phyloP scores from a whole-genome alignment of 345 rosid genomes.

The rapeseed (Brassica napus) region DNA sequence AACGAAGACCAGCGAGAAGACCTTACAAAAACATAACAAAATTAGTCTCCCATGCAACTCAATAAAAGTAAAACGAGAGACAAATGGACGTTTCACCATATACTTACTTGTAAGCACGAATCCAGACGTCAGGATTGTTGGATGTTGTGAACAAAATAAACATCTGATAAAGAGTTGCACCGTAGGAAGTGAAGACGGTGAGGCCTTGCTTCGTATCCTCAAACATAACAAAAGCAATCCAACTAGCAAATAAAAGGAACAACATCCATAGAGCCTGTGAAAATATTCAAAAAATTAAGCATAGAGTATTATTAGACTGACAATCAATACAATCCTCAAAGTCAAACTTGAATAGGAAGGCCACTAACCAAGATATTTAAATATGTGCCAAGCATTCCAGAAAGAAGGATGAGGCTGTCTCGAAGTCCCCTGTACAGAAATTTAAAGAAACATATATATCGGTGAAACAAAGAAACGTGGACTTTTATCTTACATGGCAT shows the following conservation, averaged over 20 bases:
- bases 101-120: slow-evolving; percentile 96
- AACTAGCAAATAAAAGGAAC: slow-evolving; percentile 86
- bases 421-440: slow-evolving; percentile 64
- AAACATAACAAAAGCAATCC: slow-evolving; percentile 95
- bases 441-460: background rate
- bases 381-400: slow-evolving; percentile 90
- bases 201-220: slow-evolving; percentile 92
- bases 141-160: slow-evolving; percentile 92
- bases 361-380: slow-evolving; percentile 79
- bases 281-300: slow-evolving; percentile 34
- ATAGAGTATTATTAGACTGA: slow-evolving; percentile 1
- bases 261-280: slow-evolving; percentile 87
- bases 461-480: background rate
- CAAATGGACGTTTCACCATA: slow-evolving; percentile 2
- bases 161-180: slow-evolving; percentile 81
- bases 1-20: slow-evolving; percentile 83
- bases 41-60: slow-evolving; percentile 24
- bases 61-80: background rate
- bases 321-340: slow-evolving; percentile 7
- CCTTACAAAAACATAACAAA: slow-evolving; percentile 50
- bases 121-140: slow-evolving; percentile 99
- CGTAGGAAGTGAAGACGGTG: slow-evolving; percentile 69
- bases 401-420: slow-evolving; percentile 59
- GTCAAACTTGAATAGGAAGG: slow-evolving; percentile 28
- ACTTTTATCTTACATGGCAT: background rate